A percentile compares a stretch with the other conserved stretches of the same genome.
Evolutionary conservation across 148 eudicot genomes (phyloP).

Genomic region (Amaranthus cruentus): DNA sequence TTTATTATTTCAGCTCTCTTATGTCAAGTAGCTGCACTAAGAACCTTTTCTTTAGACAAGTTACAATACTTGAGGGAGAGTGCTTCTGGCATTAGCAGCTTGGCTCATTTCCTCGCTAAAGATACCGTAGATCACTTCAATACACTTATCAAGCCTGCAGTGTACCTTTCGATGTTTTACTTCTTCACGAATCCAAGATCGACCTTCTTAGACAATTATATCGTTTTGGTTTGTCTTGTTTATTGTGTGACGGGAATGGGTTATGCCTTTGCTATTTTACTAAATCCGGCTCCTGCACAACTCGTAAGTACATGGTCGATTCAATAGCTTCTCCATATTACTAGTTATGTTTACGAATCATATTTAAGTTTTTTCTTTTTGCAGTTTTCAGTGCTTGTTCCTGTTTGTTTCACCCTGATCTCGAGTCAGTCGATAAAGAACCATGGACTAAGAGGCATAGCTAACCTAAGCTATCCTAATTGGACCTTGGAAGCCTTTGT

Average conservation of each 20-base stretch:
- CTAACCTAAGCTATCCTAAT: constrained; percentile 67
- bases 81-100: constrained; percentile 92
- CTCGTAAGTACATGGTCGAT: constrained; percentile 43
- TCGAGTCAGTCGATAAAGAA: constrained; percentile 47
- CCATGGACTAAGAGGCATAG: constrained; percentile 36
- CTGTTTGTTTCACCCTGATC: constrained; percentile 67
- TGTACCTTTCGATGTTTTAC: constrained; percentile 88
- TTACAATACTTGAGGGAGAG: constrained; percentile 90
- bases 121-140: constrained; percentile 86
- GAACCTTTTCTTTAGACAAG: constrained; percentile 83
- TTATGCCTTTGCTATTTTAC: constrained; percentile 75
- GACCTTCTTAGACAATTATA: constrained; percentile 68
- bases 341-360: constrained; percentile 4
- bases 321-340: background rate
- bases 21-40: constrained; percentile 87
- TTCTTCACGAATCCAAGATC: constrained; percentile 96
- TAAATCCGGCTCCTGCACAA: constrained; percentile 89
- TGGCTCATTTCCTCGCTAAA: constrained; percentile 87
- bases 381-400: constrained; percentile 75
- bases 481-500: constrained; percentile 98
- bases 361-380: constrained; percentile 23
- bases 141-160: constrained; percentile 68
- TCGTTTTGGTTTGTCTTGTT: constrained; percentile 70
- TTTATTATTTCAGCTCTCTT: constrained; percentile 67
- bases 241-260: constrained; percentile 96